phyloP scores from a whole-genome alignment of 2,329 filamentous ascomycete genomes.

The Alternaria arbusti region DNA sequence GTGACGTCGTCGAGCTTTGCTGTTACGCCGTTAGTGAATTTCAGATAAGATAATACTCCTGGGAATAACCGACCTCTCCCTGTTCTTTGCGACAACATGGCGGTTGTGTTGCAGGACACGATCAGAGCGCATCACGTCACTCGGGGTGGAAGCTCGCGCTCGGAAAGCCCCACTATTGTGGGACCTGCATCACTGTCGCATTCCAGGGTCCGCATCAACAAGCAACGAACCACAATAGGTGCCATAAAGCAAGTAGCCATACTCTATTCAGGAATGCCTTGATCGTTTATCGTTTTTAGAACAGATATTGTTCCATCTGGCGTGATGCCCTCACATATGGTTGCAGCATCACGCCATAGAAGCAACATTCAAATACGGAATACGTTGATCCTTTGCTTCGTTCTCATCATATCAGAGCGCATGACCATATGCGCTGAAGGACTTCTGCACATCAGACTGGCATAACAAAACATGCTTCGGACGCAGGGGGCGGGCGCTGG shows the following conservation, averaged over 20 bases:
- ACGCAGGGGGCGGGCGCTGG: neutral
- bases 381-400: neutral
- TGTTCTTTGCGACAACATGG: slow-evolving; percentile 18
- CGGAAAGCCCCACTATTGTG: slow-evolving; percentile 12
- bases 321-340: neutral
- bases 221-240: slow-evolving; percentile 4
- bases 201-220: slow-evolving; percentile 1
- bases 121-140: neutral
- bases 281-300: neutral
- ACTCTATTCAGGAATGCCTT: neutral
- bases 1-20: slow-evolving; percentile 75
- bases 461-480: neutral
- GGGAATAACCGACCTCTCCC: slow-evolving; percentile 25
- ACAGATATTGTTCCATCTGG: neutral
- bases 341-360: neutral
- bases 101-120: neutral
- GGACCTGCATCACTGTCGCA: slow-evolving; percentile 8
- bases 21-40: slow-evolving; percentile 18
- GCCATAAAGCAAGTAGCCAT: neutral
- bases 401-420: neutral
- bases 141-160: slow-evolving; percentile 7
- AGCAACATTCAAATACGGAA: neutral
- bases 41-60: neutral
- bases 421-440: neutral
- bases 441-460: neutral